A percentile compares a stretch with the other conserved stretches of the same genome.
phyloP scores from a whole-genome alignment of 2,329 filamentous ascomycete genomes.

The Aspergillus intermedius region DNA sequence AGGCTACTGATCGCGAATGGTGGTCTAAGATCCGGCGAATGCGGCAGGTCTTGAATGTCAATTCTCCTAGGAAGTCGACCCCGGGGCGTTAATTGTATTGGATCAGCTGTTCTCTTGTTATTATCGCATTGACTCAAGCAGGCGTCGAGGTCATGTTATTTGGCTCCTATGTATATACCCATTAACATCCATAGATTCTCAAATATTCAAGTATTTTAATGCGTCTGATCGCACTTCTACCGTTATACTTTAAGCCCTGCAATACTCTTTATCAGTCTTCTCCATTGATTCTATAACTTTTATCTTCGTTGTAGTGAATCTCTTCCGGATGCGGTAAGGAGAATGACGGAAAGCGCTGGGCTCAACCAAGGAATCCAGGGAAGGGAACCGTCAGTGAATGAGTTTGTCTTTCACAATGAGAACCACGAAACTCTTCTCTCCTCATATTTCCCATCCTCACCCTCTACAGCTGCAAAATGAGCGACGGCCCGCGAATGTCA shows the following conservation, averaged over 20 bases:
- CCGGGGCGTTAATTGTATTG: constrained; percentile 3
- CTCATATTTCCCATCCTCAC: background rate
- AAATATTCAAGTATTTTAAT: background rate
- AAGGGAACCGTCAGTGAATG: background rate
- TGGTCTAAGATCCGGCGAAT: constrained; percentile 66
- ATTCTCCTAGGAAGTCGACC: constrained; percentile 49
- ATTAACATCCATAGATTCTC: background rate
- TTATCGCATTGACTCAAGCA: background rate
- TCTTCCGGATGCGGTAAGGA: constrained; percentile 13
- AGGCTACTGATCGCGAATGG: constrained; percentile 63
- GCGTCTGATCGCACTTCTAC: background rate
- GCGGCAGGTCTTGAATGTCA: constrained; percentile 64
- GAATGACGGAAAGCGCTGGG: constrained; percentile 8
- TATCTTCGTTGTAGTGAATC: background rate
- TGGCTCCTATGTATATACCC: background rate
- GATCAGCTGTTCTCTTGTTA: background rate
- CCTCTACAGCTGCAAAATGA: background rate
- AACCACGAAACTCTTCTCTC: background rate
- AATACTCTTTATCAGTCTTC: background rate
- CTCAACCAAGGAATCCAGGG: constrained; percentile 11
- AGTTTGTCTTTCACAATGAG: background rate
- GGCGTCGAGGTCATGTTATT: background rate
- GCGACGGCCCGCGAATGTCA: constrained; percentile 3
- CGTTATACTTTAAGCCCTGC: background rate
- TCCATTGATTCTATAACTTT: background rate